phyloP scores from a whole-genome alignment of 495 filamentous ascomycete species.

The Penicillium odoratum region DNA sequence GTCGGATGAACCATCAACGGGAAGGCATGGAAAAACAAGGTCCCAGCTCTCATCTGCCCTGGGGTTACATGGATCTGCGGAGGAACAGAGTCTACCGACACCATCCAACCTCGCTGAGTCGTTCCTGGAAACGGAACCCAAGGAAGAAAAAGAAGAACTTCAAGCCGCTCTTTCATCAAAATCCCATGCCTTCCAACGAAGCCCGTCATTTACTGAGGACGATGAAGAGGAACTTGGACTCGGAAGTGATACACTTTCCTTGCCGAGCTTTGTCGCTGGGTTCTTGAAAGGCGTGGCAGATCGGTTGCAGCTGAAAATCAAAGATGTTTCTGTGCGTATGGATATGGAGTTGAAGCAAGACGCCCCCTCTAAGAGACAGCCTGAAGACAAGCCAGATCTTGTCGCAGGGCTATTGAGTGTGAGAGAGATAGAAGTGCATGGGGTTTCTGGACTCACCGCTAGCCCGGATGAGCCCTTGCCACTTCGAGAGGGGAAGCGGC shows the following conservation, averaged over 20 bases:
- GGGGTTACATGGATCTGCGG: slow-evolving; percentile 14
- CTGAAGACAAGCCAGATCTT: slow-evolving; percentile 44
- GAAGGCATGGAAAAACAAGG: slow-evolving; percentile 13
- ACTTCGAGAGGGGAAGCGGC: slow-evolving; percentile 59
- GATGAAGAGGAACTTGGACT: slow-evolving; percentile 63
- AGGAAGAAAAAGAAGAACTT: slow-evolving; percentile 70
- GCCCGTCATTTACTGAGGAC: slow-evolving; percentile 57
- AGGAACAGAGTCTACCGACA: slow-evolving; percentile 57
- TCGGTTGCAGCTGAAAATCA: slow-evolving; percentile 70
- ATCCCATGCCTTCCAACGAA: slow-evolving; percentile 44
- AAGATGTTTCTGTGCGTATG: slow-evolving; percentile 63
- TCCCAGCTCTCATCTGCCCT: background rate
- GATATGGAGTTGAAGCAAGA: slow-evolving; percentile 56
- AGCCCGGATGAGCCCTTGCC: slow-evolving; percentile 28
- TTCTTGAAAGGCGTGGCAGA: slow-evolving; percentile 84
- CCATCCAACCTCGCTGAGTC: slow-evolving; percentile 84
- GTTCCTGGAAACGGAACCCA: slow-evolving; percentile 79
- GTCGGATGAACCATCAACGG: slow-evolving; percentile 27
- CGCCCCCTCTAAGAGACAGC: slow-evolving; percentile 37
- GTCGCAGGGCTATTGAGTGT: slow-evolving; percentile 67
- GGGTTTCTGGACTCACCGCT: slow-evolving; percentile 49
- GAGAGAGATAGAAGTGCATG: slow-evolving; percentile 64
- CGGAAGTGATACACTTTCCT: slow-evolving; percentile 70
- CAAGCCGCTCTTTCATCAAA: slow-evolving; percentile 73
- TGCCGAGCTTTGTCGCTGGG: slow-evolving; percentile 79